Percentiles rank a stretch among this genome's conserved stretches.
Conservation (phyloP, 2,329 filamentous ascomycete genomes). For the Neopestalotiopsis sp. region DNA sequence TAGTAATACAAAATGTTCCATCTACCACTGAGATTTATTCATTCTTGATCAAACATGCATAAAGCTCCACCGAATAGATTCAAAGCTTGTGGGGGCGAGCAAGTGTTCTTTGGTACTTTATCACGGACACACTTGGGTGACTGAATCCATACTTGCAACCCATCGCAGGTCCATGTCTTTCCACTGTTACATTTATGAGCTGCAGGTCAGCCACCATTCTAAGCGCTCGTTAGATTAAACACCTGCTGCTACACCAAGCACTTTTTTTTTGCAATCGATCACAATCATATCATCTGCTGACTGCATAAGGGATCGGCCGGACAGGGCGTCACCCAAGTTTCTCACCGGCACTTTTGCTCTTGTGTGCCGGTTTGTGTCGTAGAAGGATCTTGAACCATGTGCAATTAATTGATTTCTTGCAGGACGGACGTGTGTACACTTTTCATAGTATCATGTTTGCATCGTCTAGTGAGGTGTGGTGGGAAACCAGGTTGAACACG, state of each 20-base stretch:
- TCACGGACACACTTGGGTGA: too few species aligned
- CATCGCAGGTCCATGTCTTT: background rate
- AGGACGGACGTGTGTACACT: background rate
- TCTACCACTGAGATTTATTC: background rate
- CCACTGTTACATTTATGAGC: background rate
- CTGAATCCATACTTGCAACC: background rate
- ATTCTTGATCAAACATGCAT: background rate
- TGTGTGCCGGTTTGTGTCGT: background rate
- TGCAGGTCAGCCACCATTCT: background rate
- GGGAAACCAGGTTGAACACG: too few species aligned
- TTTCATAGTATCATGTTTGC: too few species aligned
- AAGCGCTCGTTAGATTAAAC: background rate
- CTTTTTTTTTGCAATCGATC: background rate
- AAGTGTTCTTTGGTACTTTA: too few species aligned
- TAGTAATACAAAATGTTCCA: constrained; percentile 12
- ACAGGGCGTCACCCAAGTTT: background rate
- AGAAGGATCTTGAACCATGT: background rate
- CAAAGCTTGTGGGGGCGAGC: too few species aligned
- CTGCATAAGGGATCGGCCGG: background rate
- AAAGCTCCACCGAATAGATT: background rate
- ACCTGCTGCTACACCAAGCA: background rate
- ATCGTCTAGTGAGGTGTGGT: too few species aligned
- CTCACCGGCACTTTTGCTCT: background rate
- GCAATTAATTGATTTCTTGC: background rate
- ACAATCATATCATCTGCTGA: background rate